These are phyloP conservation scores for Wickerhamiella cacticola DNA, from an alignment of 805 yeast species.

Conservation along the genomic window DNA sequence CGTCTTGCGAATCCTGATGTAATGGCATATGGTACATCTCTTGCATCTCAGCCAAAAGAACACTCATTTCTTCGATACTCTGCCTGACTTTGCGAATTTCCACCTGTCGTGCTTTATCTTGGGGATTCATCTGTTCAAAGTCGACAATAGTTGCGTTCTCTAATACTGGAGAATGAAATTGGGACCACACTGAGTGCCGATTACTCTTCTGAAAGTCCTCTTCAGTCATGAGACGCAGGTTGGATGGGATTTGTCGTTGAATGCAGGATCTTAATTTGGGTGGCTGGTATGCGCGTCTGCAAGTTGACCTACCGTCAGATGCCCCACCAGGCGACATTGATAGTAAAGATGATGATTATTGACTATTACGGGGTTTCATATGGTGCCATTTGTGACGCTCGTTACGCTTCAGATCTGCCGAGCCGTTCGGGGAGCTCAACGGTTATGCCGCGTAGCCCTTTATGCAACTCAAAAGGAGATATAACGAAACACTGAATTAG, in stretches of 20 bases:
- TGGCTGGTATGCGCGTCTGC: constrained; percentile 10
- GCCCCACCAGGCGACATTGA: constrained; percentile 1
- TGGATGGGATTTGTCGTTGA: neutral
- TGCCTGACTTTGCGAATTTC: constrained; percentile 19
- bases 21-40: constrained; percentile 9
- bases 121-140: constrained; percentile 11
- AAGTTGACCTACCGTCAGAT: neutral
- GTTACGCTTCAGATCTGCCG: neutral
- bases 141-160: constrained; percentile 21
- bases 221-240: constrained; percentile 4
- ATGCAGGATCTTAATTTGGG: constrained; percentile 6
- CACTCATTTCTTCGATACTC: constrained; percentile 19
- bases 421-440: constrained; percentile 2
- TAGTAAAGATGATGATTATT: neutral
- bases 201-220: neutral
- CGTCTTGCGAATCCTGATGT: neutral
- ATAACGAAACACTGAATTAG: no score
- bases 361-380: neutral
- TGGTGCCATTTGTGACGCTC: constrained; percentile 3
- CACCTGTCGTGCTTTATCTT: constrained; percentile 17
- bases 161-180: constrained; percentile 15
- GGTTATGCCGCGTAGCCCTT: no score
- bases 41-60: constrained; percentile 18
- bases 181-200: constrained; percentile 9
- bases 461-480: no score